phyloP scores from a whole-genome alignment of 2,329 filamentous ascomycete species.

The Fusarium sp. region DNA sequence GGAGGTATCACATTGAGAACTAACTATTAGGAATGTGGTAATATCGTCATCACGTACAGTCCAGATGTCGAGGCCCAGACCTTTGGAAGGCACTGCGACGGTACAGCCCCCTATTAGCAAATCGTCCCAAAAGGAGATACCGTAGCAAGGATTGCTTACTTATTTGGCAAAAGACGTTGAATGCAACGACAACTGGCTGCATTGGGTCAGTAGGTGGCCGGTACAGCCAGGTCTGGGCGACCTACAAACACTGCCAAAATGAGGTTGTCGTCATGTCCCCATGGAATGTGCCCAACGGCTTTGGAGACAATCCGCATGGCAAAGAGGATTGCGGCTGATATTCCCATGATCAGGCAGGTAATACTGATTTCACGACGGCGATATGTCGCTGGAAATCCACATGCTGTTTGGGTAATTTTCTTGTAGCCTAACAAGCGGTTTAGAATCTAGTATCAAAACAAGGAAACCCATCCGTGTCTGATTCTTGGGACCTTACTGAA shows the following conservation, averaged over 20 bases:
- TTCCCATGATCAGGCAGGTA: background rate
- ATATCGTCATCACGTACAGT: too few relatives aligned
- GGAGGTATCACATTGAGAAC: too few relatives aligned
- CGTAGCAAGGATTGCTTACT: background rate
- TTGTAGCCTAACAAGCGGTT: slow-evolving; percentile 39
- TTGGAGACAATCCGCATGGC: background rate
- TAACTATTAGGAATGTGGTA: too few relatives aligned
- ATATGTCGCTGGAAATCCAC: background rate
- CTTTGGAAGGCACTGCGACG: too few relatives aligned
- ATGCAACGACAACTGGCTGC: background rate
- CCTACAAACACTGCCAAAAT: background rate
- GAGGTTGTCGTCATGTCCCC: slow-evolving; percentile 2
- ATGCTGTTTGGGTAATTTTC: background rate
- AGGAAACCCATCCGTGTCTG: background rate
- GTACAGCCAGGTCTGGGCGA: background rate
- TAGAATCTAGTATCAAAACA: background rate
- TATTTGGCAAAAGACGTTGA: background rate
- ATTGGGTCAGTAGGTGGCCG: background rate
- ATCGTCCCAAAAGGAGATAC: too few relatives aligned
- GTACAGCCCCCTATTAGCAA: too few relatives aligned
- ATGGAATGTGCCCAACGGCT: background rate
- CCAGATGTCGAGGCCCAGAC: too few relatives aligned
- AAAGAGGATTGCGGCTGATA: background rate
- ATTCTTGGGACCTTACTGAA: background rate
- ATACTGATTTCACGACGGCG: background rate